These are phyloP conservation scores for Rutstroemia sp. DNA, from an alignment of 2,329 filamentous ascomycete genomes.

Conservation along the genomic window DNA sequence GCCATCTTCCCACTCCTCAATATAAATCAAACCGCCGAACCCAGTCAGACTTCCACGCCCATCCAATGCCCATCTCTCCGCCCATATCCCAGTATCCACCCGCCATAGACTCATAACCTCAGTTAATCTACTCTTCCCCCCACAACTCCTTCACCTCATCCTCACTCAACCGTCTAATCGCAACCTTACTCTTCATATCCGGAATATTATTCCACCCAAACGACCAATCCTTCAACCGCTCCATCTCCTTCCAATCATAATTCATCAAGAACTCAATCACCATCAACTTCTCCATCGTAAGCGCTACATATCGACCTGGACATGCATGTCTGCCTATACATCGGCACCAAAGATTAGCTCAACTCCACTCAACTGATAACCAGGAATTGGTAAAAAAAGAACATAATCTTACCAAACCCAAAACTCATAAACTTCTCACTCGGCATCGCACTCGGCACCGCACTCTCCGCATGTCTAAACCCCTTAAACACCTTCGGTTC, in stretches of 20 bases:
- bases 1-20: no score
- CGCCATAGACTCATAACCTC: no score
- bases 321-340: neutral
- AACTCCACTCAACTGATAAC: neutral
- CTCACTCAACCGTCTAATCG: neutral
- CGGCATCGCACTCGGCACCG: neutral
- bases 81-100: no score
- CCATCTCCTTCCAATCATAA: slow-evolving; percentile 5
- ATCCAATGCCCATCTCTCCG: no score
- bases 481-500: neutral
- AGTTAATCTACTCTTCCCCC: neutral
- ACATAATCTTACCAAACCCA: neutral
- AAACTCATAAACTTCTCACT: slow-evolving; percentile 4
- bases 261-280: slow-evolving; percentile 3
- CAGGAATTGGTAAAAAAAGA: no score
- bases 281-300: slow-evolving; percentile 2
- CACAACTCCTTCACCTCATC: neutral
- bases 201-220: slow-evolving; percentile 6
- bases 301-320: neutral
- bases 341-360: neutral
- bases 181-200: slow-evolving; percentile 3
- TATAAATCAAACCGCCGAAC: no score
- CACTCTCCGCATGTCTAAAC: neutral
- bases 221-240: slow-evolving; percentile 2
- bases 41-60: no score